Evolutionary conservation across 208 protist genomes (phyloP), one percentile per base, ranked within the genome.

Genomic region (Leishmania aethiopica): DNA sequence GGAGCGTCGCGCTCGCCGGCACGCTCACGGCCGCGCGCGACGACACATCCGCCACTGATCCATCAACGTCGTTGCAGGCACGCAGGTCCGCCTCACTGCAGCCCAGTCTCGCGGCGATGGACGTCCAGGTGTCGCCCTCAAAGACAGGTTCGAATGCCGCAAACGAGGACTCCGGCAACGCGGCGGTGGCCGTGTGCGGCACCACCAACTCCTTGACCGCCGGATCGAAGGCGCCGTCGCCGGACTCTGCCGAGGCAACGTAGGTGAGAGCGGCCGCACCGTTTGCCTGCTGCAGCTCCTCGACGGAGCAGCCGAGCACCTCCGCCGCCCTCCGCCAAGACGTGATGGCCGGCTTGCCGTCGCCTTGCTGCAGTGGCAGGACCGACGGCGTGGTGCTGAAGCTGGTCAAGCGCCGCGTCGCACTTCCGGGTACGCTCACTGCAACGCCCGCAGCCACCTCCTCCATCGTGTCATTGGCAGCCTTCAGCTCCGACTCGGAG

Each of bases 201-300:
- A 96, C 90, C 0, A 89, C 10, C 25, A 97, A 81, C 86, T 97
- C 90, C 47, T 77, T 88, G 1, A 92, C 81, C 1, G 87, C 76
- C 17, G 84, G 17, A 75, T 92, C 90, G 80, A 96, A 97, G 70
- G 87, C 76, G 62, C 87, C 86, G 22, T 77, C 86, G 17, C 79
- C 82, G 28, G 57, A 82, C 25, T 90, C 89, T 28, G 59, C 84
- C 22, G 47, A 77, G 15, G 77, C 62, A 66, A 82, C 80, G 81
- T 95, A 97, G 25, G 82, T 91, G 2, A 93, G 78, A 17, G 92
- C 92, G 0, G 93, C 90, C 62, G 85, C 77, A 45, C 93, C 88
- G 70, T 96, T 96, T 2, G 86, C 88, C 64, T 94, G 89, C 85
- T 97, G 94, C n/a, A 97, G 71, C 77, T 97, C 92, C 73, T 97